Evolutionary conservation across 2,329 filamentous ascomycete genomes (phyloP).

Genomic region (Ciborinia camelliae): DNA sequence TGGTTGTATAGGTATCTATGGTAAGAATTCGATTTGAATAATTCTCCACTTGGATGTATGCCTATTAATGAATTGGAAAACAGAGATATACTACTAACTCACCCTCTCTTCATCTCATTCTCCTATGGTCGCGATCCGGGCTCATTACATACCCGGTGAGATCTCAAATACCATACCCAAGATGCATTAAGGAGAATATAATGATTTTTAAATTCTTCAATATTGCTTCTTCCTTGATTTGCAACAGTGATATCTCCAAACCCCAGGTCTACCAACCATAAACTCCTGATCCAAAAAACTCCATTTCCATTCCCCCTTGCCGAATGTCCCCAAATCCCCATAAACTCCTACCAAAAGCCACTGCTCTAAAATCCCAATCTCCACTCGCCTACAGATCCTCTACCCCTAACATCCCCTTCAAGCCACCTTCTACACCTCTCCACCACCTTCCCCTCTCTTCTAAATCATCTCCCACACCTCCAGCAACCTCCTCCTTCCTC

Average conservation of each 20-base stretch:
- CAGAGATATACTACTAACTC: no score
- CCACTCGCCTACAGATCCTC: constrained; percentile 33
- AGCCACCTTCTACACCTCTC: constrained; percentile 60
- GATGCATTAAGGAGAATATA: no score
- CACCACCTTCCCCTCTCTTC: constrained; percentile 76
- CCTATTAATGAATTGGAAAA: no score
- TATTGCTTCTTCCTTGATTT: no score
- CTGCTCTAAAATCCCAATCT: neutral
- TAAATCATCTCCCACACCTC: constrained; percentile 67
- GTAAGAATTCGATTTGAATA: no score
- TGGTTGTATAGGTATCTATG: no score
- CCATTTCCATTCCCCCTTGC: neutral
- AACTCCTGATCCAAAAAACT: neutral
- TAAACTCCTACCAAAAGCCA: neutral
- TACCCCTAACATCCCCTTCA: constrained; percentile 62
- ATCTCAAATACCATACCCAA: no score
- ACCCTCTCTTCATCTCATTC: no score
- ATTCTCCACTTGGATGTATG: no score
- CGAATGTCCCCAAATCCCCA: neutral
- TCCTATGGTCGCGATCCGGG: no score
- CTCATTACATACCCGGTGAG: no score
- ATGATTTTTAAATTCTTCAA: no score
- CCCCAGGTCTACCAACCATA: neutral
- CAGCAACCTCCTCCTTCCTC: constrained; percentile 62
- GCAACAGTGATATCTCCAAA: neutral